These are phyloP conservation scores for Pichia sp. DNA, from an alignment of 1,139 yeast genomes.

Conservation along the genomic window DNA sequence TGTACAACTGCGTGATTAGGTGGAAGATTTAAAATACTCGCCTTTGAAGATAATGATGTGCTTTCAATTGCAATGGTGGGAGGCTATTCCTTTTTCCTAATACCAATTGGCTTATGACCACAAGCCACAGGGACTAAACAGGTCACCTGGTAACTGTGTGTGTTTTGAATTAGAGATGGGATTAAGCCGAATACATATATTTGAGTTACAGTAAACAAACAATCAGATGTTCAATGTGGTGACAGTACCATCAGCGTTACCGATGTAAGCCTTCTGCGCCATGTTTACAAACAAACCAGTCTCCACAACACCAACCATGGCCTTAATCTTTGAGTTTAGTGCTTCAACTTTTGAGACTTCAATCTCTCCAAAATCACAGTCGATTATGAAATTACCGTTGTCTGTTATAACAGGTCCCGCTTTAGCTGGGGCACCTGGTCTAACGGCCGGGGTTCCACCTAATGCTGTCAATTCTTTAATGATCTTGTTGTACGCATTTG, in stretches of 20 bases:
- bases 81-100: too few relatives aligned
- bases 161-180: too few relatives aligned
- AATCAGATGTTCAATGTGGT: constrained; percentile 41
- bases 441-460: constrained; percentile 66
- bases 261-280: constrained; percentile 83
- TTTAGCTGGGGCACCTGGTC: constrained; percentile 86
- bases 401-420: constrained; percentile 99
- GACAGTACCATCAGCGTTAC: constrained; percentile 37
- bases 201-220: too few relatives aligned
- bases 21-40: too few relatives aligned
- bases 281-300: constrained; percentile 80
- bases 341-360: constrained; percentile 44
- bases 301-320: constrained; percentile 90
- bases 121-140: too few relatives aligned
- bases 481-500: constrained; percentile 78
- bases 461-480: constrained; percentile 49
- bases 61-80: too few relatives aligned
- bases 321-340: constrained; percentile 61
- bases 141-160: too few relatives aligned
- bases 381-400: constrained; percentile 87
- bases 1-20: too few relatives aligned
- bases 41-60: too few relatives aligned
- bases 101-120: too few relatives aligned
- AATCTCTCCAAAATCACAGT: constrained; percentile 86
- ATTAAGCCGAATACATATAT: too few relatives aligned